Conservation (phyloP, 164 flowering plant genomes). For the Malania oleifera region DNA sequence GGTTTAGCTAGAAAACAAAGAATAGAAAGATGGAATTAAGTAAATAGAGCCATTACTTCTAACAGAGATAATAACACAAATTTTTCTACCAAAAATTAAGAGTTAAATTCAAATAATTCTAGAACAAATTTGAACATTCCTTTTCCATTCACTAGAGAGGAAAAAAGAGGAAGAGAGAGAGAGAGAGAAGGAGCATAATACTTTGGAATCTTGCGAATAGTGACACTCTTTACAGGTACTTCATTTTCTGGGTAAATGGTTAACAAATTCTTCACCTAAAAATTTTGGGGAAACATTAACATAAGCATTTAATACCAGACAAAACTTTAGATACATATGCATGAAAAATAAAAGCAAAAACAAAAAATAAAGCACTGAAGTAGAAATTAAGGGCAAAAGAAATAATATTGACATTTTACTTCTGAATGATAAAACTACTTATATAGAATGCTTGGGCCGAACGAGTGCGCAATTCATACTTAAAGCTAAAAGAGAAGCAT, state of each 20-base stretch:
- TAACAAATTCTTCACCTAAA: slow-evolving; percentile 79
- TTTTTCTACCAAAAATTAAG: too few species aligned
- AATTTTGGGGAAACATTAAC: not conserved
- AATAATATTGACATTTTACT: not conserved
- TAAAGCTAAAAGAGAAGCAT: too few species aligned
- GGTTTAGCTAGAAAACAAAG: too few species aligned
- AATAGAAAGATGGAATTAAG: too few species aligned
- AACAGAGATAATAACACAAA: too few species aligned
- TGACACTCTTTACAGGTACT: slow-evolving; percentile 79
- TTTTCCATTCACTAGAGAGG: too few species aligned
- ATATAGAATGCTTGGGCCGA: not conserved
- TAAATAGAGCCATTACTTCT: too few species aligned
- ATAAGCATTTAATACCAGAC: not conserved
- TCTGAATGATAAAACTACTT: not conserved
- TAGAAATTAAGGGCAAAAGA: not conserved
- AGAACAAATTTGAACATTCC: not conserved
- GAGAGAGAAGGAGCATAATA: slow-evolving; percentile 14
- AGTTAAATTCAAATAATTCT: not conserved
- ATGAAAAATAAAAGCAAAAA: not conserved
- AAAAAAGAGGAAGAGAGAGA: not conserved
- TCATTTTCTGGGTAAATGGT: slow-evolving; percentile 80
- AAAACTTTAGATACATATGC: not conserved
- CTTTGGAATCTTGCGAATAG: slow-evolving; percentile 94
- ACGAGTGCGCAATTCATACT: not conserved
- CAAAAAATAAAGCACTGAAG: not conserved